A percentile compares a stretch with the other conserved stretches of the same genome.
Conservation (phyloP, 2,329 filamentous ascomycete genomes). For the Scedosporium boydii region DNA sequence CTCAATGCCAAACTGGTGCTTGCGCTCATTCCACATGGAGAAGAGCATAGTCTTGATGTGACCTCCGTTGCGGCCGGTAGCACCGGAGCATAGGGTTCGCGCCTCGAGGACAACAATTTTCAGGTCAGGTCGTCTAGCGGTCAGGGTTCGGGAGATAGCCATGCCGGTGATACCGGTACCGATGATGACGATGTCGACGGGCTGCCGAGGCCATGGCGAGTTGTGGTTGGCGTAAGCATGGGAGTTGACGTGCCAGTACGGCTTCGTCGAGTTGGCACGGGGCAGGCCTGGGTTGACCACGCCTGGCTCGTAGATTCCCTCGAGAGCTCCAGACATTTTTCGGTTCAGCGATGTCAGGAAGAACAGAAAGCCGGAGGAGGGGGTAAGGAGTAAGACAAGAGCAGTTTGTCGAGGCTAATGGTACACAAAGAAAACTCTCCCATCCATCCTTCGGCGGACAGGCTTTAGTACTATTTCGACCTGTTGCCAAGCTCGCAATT, state of each 20-base stretch:
- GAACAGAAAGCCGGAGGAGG: no score
- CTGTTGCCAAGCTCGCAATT: no score
- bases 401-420: no score
- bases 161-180: conserved; percentile 14
- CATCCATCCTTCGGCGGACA: no score
- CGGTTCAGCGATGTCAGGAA: no score
- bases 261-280: conserved; percentile 9
- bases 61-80: conserved; percentile 17
- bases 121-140: conserved; percentile 7
- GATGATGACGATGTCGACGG: conserved; percentile 13
- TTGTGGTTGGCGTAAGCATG: conserved; percentile 6
- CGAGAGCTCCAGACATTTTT: conserved; percentile 12
- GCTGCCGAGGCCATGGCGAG: conserved; percentile 10
- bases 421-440: no score
- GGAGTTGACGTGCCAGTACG: conserved; percentile 12
- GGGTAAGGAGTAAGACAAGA: background rate
- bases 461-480: no score
- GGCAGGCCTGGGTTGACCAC: conserved; percentile 13
- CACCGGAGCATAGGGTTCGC: conserved; percentile 12
- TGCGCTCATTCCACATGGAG: conserved; percentile 9
- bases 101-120: conserved; percentile 13
- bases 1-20: conserved; percentile 8
- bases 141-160: conserved; percentile 10
- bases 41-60: conserved; percentile 12
- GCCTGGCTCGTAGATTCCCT: conserved; percentile 14